Percentiles rank a stretch among this genome's conserved stretches.
Conservation (phyloP, 2,329 filamentous ascomycete species). For the Alternaria brassicae region DNA sequence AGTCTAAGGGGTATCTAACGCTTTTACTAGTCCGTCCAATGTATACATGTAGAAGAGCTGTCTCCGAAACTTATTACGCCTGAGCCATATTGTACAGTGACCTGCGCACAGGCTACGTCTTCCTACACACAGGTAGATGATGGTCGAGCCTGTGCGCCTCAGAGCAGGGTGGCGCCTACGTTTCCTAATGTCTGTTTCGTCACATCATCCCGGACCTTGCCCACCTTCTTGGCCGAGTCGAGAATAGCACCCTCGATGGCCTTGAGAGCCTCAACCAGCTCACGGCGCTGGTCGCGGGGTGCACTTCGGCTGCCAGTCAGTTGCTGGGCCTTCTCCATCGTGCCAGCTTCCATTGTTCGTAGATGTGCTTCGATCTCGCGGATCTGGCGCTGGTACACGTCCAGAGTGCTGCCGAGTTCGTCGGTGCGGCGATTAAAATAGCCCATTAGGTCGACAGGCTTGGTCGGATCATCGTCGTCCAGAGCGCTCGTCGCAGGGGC, state of each 20-base stretch:
- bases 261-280: constrained; percentile 56
- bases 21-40: not conserved
- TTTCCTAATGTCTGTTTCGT: constrained; percentile 52
- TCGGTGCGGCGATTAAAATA: constrained; percentile 55
- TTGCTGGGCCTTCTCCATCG: constrained; percentile 54
- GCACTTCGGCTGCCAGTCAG: constrained; percentile 46
- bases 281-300: constrained; percentile 51
- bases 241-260: constrained; percentile 60
- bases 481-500: constrained; percentile 34
- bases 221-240: constrained; percentile 56
- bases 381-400: constrained; percentile 53
- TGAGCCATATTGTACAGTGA: not conserved
- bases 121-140: not conserved
- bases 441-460: constrained; percentile 54
- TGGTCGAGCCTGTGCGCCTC: constrained; percentile 1
- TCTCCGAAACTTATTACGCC: not conserved
- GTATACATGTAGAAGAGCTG: not conserved
- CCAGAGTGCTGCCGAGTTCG: constrained; percentile 50
- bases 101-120: not conserved
- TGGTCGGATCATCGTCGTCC: constrained; percentile 49
- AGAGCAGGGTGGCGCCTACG: constrained; percentile 42
- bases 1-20: constrained; percentile 24
- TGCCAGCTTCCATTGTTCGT: constrained; percentile 56
- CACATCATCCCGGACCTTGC: constrained; percentile 57
- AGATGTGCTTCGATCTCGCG: constrained; percentile 59